Evolutionary conservation across 2,329 filamentous ascomycete genomes (phyloP).

Genomic region (Aspergillus pseudotamarii): DNA sequence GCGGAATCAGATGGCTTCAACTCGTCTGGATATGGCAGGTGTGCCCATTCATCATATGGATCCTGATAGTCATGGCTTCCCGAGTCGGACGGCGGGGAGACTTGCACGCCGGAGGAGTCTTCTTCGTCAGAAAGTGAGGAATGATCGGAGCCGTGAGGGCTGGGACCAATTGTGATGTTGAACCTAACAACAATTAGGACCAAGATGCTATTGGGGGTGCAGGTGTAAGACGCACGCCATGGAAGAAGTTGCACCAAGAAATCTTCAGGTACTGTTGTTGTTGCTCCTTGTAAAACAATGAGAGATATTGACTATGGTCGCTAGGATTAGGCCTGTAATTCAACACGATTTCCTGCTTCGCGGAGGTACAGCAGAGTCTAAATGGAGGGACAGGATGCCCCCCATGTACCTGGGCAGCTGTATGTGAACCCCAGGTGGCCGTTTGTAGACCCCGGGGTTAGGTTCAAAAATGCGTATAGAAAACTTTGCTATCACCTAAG

Average conservation of each 20-base stretch:
- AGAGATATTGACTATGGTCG: background rate
- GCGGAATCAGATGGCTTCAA: slow-evolving; percentile 52
- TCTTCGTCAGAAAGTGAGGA: slow-evolving; percentile 48
- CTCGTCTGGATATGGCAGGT: slow-evolving; percentile 48
- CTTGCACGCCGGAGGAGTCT: slow-evolving; percentile 48
- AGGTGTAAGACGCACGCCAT: slow-evolving; percentile 24
- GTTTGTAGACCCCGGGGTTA: background rate
- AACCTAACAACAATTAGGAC: slow-evolving; percentile 34
- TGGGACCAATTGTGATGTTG: slow-evolving; percentile 47
- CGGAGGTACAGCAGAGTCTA: background rate
- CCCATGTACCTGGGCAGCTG: background rate
- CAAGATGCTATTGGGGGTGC: slow-evolving; percentile 1
- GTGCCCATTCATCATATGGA: slow-evolving; percentile 42
- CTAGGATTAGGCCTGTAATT: background rate
- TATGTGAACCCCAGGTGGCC: background rate
- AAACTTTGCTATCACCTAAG: background rate
- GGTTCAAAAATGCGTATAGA: background rate
- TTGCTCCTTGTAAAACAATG: background rate
- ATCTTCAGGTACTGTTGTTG: background rate
- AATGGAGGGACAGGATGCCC: background rate
- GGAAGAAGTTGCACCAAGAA: slow-evolving; percentile 4
- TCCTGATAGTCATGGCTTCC: slow-evolving; percentile 46
- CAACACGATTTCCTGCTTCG: background rate
- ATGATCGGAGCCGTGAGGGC: slow-evolving; percentile 41
- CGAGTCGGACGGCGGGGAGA: slow-evolving; percentile 43